These are phyloP conservation scores for Solanum chacoense DNA, from an alignment of 305 asterid species.

Conservation along the genomic window DNA sequence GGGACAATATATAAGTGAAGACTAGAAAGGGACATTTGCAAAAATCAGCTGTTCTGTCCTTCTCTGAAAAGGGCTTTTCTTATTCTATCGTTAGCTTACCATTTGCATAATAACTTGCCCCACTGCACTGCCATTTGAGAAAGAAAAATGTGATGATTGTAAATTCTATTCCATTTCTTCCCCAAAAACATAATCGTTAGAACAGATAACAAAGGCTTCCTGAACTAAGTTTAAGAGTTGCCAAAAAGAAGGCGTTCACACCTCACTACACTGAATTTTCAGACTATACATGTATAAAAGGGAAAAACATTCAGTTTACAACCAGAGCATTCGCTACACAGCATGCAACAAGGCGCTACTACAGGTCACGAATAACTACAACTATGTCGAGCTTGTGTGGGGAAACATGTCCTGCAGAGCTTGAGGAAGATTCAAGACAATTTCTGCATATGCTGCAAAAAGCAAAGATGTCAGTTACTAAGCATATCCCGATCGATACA, in stretches of 20 bases:
- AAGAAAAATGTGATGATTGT: neutral
- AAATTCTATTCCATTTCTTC: neutral
- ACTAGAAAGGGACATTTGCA: neutral
- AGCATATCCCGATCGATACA: neutral
- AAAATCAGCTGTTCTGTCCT: neutral
- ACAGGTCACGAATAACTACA: neutral
- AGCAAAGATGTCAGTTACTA: neutral
- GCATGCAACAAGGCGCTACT: neutral
- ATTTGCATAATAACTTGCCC: neutral
- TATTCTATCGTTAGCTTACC: neutral
- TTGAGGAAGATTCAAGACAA: conserved; percentile 55
- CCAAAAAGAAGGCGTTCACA: neutral
- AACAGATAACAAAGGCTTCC: neutral
- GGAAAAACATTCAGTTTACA: neutral
- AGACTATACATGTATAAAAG: neutral
- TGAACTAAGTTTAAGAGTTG: neutral
- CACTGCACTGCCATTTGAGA: neutral
- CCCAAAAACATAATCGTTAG: neutral
- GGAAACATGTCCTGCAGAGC: conserved; percentile 48
- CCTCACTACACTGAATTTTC: neutral
- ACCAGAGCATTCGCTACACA: neutral
- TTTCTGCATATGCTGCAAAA: conserved; percentile 77
- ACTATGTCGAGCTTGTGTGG: conserved; percentile 13
- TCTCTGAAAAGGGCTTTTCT: neutral
- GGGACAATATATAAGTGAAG: neutral